These are phyloP conservation scores for Rhodamnia argentea DNA, from an alignment of 345 rosid genomes.

Conservation along the genomic window DNA sequence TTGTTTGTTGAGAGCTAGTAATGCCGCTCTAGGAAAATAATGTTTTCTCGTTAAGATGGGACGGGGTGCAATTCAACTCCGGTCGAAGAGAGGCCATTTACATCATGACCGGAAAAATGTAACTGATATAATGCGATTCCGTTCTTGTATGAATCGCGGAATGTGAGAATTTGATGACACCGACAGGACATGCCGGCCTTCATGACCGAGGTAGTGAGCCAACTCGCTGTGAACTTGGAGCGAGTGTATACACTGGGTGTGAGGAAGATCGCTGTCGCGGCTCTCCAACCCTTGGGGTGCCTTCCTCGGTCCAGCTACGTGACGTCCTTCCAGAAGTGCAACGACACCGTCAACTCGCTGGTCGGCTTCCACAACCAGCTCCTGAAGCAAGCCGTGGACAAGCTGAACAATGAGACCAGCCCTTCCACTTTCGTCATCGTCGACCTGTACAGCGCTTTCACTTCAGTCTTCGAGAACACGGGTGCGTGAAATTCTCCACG, in stretches of 20 bases:
- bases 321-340: conserved; percentile 38
- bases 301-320: conserved; percentile 33
- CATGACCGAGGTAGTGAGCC: conserved; percentile 40
- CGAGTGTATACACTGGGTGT: conserved; percentile 47
- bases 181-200: conserved; percentile 37
- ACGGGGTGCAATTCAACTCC: neutral
- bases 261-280: conserved; percentile 32
- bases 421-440: conserved; percentile 31
- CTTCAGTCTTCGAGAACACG: conserved; percentile 25
- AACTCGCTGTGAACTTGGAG: conserved; percentile 31
- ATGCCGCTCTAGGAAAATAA: neutral
- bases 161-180: neutral
- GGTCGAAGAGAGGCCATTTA: neutral
- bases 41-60: neutral
- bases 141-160: neutral
- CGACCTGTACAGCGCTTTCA: conserved; percentile 57
- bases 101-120: neutral
- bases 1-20: neutral
- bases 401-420: conserved; percentile 30
- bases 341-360: conserved; percentile 23
- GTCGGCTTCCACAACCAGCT: conserved; percentile 40
- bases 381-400: conserved; percentile 33
- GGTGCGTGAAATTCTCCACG: neutral
- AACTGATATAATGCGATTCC: neutral
- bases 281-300: conserved; percentile 72